Base-by-base conservation (phyloP, 768 basidiomycete species). In the Termitomyces eurrhizus region DNA sequence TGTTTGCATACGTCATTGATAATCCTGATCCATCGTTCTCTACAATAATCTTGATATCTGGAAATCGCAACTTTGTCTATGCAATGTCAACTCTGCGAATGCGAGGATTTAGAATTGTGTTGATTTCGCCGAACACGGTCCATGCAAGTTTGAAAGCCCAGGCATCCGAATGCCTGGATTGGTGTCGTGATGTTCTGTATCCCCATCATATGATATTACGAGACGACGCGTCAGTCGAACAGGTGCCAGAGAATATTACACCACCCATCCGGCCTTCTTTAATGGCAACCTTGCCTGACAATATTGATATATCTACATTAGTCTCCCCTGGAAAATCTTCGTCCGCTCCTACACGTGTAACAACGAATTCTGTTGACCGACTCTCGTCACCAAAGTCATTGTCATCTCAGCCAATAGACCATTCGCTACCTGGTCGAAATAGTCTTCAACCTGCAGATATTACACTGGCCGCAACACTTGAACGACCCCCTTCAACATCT, bases 51-150 rank as follows among this genome's bases (percentile, higher is more conserved):
- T 73, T 90, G 32, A 84, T 90, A 63, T 78, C 86, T 0, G 84
- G 82, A 9, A 85, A 89, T 70, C 77, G 84, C 42, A 86, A 88
- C 67, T 83, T 87, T 62, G 80, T 81, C 6, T 88, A 87, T 67
- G 81, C 82, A 9, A 69, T 87, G 37, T 81, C 87, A 1, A 76
- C 75, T 32, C 71, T 89, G 44, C 79, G 81, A 37, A 74, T 83
- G 58, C 79, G 85, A 57, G 72, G 73, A 42, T 85, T 82, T 65
- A 71, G 71, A 14, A 77, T 87, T 29, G 72, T 87, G 42, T 58
- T 87, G 13, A 71, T 88, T 37, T 74, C 76, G 7, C 76, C 71
- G 24, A 68, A 73, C 12, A 68, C 18, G 14, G 70, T 74, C 1
- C 77, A 82, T 51, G 63, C 70, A 14, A 81, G 77, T 60, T 72